Conservation (phyloP, 768 basidiomycete genomes). For the Tricholoma bakamatsutake region DNA sequence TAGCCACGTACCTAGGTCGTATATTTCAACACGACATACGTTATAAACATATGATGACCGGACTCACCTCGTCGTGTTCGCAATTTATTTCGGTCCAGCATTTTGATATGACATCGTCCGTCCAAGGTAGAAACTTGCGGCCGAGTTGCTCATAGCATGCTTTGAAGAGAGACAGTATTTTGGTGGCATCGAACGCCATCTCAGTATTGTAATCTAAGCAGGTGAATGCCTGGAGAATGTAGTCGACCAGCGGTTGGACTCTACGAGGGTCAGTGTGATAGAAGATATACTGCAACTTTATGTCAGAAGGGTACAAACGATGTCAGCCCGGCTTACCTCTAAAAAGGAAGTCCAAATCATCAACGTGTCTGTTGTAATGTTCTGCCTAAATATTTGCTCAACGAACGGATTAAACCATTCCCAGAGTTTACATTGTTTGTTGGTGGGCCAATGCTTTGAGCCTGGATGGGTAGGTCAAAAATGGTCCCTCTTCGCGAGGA, state of each 20-base stretch:
- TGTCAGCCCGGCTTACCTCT: conserved; percentile 38
- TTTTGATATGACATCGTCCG: conserved; percentile 55
- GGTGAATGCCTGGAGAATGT: conserved; percentile 57
- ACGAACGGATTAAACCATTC: conserved; percentile 72
- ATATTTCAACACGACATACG: conserved; percentile 1
- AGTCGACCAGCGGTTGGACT: conserved; percentile 73
- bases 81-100: conserved; percentile 68
- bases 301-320: conserved; percentile 1
- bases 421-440: conserved; percentile 69
- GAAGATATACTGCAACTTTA: conserved; percentile 57
- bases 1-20: conserved; percentile 57
- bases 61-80: conserved; percentile 72
- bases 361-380: conserved; percentile 78
- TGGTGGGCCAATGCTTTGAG: conserved; percentile 80
- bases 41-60: background rate
- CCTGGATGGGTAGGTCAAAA: conserved; percentile 33
- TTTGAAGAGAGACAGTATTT: conserved; percentile 61
- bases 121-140: conserved; percentile 80
- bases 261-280: conserved; percentile 79
- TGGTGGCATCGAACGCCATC: conserved; percentile 75
- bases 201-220: conserved; percentile 74
- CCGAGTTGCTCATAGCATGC: conserved; percentile 69
- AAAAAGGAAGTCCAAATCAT: conserved; percentile 75
- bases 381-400: conserved; percentile 56
- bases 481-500: background rate